Evolutionary conservation across 2,329 filamentous ascomycete genomes (phyloP).

Genomic region (Cercospora citrullina): DNA sequence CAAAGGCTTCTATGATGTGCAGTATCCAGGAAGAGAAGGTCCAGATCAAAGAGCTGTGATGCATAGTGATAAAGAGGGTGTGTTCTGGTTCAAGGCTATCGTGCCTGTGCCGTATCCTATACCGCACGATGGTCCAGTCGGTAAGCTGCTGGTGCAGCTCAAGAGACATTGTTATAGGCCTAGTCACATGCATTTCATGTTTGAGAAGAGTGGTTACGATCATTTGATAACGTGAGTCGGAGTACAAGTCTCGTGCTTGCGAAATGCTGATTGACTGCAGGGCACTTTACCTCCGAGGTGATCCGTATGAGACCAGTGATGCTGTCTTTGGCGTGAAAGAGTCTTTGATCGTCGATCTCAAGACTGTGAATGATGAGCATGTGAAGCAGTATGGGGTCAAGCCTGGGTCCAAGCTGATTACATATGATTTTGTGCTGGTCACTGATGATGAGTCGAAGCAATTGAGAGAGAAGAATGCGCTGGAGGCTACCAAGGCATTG

Average conservation of each 20-base stretch:
- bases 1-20: slow-evolving; percentile 79
- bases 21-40: slow-evolving; percentile 63
- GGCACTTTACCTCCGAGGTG: slow-evolving; percentile 73
- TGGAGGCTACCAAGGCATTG: slow-evolving; percentile 65
- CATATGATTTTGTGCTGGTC: slow-evolving; percentile 76
- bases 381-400: slow-evolving; percentile 63
- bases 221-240: slow-evolving; percentile 75
- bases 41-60: slow-evolving; percentile 74
- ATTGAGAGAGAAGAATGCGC: slow-evolving; percentile 66
- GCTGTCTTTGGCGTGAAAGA: slow-evolving; percentile 87
- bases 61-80: slow-evolving; percentile 66
- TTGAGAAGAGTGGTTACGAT: slow-evolving; percentile 76
- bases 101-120: slow-evolving; percentile 84
- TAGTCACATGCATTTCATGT: slow-evolving; percentile 86
- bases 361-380: slow-evolving; percentile 54
- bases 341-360: slow-evolving; percentile 68
- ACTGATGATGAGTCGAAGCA: slow-evolving; percentile 66
- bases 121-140: slow-evolving; percentile 80
- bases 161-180: slow-evolving; percentile 77
- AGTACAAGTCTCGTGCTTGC: background rate
- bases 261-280: slow-evolving; percentile 33
- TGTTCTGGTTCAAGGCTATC: slow-evolving; percentile 84
- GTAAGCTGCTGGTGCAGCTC: slow-evolving; percentile 64
- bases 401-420: slow-evolving; percentile 57
- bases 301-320: slow-evolving; percentile 80